Percentiles rank a stretch among this genome's conserved stretches.
These are phyloP conservation scores for Jasminum sambac DNA, from an alignment of 257 asterid species.

Conservation along the genomic window DNA sequence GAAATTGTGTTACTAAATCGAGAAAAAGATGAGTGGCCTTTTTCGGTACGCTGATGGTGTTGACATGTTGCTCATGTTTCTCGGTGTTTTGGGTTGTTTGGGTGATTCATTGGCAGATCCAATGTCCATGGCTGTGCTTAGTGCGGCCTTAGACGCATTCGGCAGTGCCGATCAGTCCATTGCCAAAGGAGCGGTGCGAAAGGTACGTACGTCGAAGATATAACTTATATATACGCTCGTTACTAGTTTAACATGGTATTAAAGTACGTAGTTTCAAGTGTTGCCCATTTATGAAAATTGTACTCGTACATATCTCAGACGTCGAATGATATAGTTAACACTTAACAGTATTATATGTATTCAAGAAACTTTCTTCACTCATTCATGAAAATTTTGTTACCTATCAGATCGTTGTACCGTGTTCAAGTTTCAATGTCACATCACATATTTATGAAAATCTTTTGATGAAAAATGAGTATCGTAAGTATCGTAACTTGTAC, in stretches of 20 bases:
- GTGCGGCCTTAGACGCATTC: slow-evolving; percentile 45
- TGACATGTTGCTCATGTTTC: slow-evolving; percentile 37
- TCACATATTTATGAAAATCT: too few relatives aligned
- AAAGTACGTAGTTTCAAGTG: neutral
- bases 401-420: too few relatives aligned
- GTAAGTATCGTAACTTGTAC: too few relatives aligned
- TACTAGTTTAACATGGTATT: neutral
- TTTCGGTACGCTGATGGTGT: slow-evolving; percentile 37
- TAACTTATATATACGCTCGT: neutral
- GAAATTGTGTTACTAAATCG: neutral
- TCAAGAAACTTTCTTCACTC: too few relatives aligned
- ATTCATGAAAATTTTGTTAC: too few relatives aligned
- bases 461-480: too few relatives aligned
- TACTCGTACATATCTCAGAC: neutral
- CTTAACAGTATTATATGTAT: too few relatives aligned
- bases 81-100: slow-evolving; percentile 32
- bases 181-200: slow-evolving; percentile 27
- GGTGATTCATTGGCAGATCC: slow-evolving; percentile 43
- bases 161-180: slow-evolving; percentile 34
- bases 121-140: slow-evolving; percentile 29
- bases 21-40: slow-evolving; percentile 28
- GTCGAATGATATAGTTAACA: neutral
- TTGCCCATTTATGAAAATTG: neutral
- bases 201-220: slow-evolving; percentile 21
- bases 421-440: too few relatives aligned